These are phyloP conservation scores for Sphagnum contortum DNA, from an alignment of 225 moss, liverwort and hornwort genomes.

Conservation along the genomic window DNA sequence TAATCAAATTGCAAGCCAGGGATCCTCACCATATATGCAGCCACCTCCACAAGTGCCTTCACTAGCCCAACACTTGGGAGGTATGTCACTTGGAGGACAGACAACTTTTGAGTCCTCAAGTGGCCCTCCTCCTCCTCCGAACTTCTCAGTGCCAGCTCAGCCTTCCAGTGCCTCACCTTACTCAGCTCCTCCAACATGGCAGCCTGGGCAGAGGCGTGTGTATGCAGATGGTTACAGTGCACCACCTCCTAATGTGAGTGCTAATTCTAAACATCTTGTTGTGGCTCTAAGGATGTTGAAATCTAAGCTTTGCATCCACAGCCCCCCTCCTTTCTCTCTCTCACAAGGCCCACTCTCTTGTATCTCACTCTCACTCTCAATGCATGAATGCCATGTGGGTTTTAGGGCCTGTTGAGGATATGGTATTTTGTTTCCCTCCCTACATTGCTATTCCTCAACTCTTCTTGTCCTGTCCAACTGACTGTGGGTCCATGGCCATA, in stretches of 20 bases:
- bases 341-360: too few relatives aligned
- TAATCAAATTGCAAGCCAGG: constrained; percentile 6
- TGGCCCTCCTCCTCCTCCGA: constrained; percentile 20
- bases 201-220: constrained; percentile 66
- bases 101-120: constrained; percentile 12
- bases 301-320: neutral
- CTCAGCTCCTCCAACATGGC: constrained; percentile 56
- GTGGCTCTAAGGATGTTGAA: neutral
- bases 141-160: constrained; percentile 32
- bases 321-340: too few relatives aligned
- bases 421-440: too few relatives aligned
- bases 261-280: neutral
- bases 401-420: too few relatives aligned
- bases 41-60: constrained; percentile 22
- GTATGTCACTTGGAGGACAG: constrained; percentile 37
- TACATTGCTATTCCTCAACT: too few relatives aligned
- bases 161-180: constrained; percentile 28
- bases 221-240: constrained; percentile 63
- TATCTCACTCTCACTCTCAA: too few relatives aligned
- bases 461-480: too few relatives aligned
- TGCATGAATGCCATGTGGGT: too few relatives aligned
- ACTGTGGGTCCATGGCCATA: too few relatives aligned
- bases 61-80: constrained; percentile 37
- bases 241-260: constrained; percentile 55
- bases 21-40: constrained; percentile 21